These are phyloP conservation scores for Macrolepiota dolichaula DNA, from an alignment of 768 basidiomycete species.

Conservation along the genomic window DNA sequence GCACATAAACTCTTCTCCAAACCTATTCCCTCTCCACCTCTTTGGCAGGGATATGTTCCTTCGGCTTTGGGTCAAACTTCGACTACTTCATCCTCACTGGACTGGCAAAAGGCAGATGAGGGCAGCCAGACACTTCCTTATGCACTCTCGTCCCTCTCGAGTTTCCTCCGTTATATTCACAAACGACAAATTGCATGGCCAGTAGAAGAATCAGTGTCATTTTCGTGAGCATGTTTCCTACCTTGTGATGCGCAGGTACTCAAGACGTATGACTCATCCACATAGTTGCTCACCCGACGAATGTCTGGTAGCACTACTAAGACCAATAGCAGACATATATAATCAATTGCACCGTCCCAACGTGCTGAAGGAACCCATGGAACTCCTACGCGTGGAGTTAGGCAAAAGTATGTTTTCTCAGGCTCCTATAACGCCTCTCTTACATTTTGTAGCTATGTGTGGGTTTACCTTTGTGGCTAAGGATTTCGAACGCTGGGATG, in stretches of 20 bases:
- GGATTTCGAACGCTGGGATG: neutral
- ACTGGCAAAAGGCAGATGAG: neutral
- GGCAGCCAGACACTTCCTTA: neutral
- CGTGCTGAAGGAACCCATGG: conserved; percentile 15
- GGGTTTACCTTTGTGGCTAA: conserved; percentile 13
- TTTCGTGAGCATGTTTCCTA: neutral
- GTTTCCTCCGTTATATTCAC: conserved; percentile 11
- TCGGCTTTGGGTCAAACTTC: too few species aligned
- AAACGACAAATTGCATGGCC: conserved; percentile 18
- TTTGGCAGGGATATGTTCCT: too few species aligned
- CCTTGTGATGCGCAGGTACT: neutral
- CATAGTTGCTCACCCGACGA: conserved; percentile 11
- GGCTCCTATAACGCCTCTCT: neutral
- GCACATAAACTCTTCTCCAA: too few species aligned
- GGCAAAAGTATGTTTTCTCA: conserved; percentile 13
- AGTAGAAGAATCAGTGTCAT: neutral
- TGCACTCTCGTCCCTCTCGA: neutral
- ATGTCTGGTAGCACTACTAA: conserved; percentile 14
- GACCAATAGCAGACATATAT: conserved; percentile 17
- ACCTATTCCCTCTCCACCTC: too few species aligned
- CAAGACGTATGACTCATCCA: neutral
- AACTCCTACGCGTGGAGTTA: conserved; percentile 12
- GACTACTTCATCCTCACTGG: neutral
- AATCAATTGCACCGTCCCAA: conserved; percentile 15
- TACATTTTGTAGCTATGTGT: conserved; percentile 5